Evolutionary conservation across 2,329 filamentous ascomycete species (phyloP), one percentile per base, ranked within the genome.

Genomic region (Monascus ruber): DNA sequence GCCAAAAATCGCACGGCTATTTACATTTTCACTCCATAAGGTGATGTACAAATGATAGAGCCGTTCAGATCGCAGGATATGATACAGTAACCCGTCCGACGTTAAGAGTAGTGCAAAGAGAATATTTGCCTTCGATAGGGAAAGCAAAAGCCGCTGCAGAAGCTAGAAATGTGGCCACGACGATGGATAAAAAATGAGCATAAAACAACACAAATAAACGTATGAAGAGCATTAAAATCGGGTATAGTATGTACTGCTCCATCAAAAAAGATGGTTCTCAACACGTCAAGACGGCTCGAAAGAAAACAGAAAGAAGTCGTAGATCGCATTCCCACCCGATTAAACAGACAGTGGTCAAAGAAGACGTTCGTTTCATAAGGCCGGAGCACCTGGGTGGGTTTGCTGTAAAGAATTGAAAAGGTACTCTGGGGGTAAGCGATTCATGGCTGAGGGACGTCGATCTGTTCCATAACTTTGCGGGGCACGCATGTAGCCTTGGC

Each of bases 401-500:
- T 62, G 55, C 26, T 56, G 53, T 32, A 66, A 45, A 17, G 60
- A 58, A 42, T 64, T 63, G 43, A 70, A 62, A 1, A 70, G 59
- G 42, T 67, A 65, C 52, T 69, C 66, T 1, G 66, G 66, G 17
- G 66, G 66, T 29, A 70, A 48, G 31, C 66, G 61, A 38, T 55
- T 59, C 56, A 70, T 66, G 41, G 65, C 65, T 26, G 64, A 59
- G 38, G 64, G 61, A 42, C 28, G 28, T 6, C 66, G 64, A 51
- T 70, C 66, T 26, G 64, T 65, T 39, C 64, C 64, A 34, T 56
- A 55, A n/a, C 59, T 57, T 40, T 64, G 64, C 6, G 66, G 65
- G 6, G 66, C 64, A 33, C 56, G 55, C 44, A 64, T 60, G 48
- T 70, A 70, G 40, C 66, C 66, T 45, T 68, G 65, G 41, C 64